A percentile compares a stretch with the other conserved stretches of the same genome.
Evolutionary conservation across 768 basidiomycete species (phyloP).

Genomic region (Boletus coccyginus): DNA sequence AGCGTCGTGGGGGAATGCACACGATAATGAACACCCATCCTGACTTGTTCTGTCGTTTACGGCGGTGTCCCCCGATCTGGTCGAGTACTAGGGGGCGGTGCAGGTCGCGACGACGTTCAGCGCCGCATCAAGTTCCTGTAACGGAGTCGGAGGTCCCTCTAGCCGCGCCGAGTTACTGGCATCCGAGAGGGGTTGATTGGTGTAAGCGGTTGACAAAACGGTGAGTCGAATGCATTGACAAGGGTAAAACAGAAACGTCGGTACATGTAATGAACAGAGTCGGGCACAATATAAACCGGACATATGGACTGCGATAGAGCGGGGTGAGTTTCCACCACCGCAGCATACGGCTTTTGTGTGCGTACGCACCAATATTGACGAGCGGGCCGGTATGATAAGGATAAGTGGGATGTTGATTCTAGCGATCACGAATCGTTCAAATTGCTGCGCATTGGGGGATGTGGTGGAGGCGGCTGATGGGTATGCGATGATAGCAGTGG

Average conservation of each 20-base stretch:
- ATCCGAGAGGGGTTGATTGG: neutral
- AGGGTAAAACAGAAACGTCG: neutral
- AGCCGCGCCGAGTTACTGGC: no score
- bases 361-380: neutral
- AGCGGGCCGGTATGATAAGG: neutral
- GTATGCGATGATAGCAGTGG: conserved; percentile 21
- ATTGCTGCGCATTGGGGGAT: conserved; percentile 23
- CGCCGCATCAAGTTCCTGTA: neutral
- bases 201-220: neutral
- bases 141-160: no score
- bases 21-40: neutral
- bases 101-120: neutral
- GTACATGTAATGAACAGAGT: neutral
- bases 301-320: neutral
- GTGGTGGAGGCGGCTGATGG: conserved; percentile 20
- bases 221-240: neutral
- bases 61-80: neutral
- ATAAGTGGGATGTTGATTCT: neutral
- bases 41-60: neutral
- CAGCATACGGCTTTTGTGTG: neutral
- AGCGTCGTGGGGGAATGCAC: no score
- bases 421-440: no score
- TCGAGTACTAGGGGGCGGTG: neutral
- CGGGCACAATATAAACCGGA: neutral
- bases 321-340: neutral